These are phyloP conservation scores for Aspergillus oerlinghausenensis DNA, from an alignment of 2,329 filamentous ascomycete species.

Conservation along the genomic window DNA sequence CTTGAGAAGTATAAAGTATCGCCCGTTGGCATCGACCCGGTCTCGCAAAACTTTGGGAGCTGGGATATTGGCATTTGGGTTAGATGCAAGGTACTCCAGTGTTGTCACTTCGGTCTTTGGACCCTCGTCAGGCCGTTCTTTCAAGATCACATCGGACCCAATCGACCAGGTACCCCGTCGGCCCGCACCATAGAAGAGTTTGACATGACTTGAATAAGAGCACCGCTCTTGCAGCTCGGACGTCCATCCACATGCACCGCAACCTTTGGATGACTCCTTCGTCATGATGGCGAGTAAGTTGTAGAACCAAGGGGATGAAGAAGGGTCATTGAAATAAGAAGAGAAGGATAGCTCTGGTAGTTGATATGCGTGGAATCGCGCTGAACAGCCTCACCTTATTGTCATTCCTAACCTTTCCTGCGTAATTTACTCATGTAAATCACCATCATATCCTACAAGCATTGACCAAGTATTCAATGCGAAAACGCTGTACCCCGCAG, in stretches of 20 bases:
- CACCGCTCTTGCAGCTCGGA: conserved; percentile 7
- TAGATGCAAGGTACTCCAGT: conserved; percentile 3
- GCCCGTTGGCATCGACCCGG: conserved; percentile 14
- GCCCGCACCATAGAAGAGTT: conserved; percentile 13
- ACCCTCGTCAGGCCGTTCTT: conserved; percentile 17
- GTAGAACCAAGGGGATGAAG: too few relatives aligned
- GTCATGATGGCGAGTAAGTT: too few relatives aligned
- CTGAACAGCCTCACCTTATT: too few relatives aligned
- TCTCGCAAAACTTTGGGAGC: conserved; percentile 13
- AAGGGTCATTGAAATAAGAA: too few relatives aligned
- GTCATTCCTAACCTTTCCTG: too few relatives aligned
- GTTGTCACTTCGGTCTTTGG: conserved; percentile 9
- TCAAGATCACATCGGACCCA: conserved; percentile 17
- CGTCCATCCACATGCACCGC: conserved; percentile 10
- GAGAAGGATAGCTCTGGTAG: too few relatives aligned
- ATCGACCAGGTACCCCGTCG: conserved; percentile 15
- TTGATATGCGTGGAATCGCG: too few relatives aligned
- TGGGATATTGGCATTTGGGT: conserved; percentile 8
- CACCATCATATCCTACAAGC: neutral
- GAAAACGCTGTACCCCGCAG: too few relatives aligned
- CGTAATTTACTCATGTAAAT: neutral
- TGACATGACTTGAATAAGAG: conserved; percentile 13
- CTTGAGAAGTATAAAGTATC: conserved; percentile 13
- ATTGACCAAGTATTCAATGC: neutral
- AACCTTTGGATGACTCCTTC: neutral